Percentiles rank a stretch among this genome's conserved stretches.
Conservation (phyloP, 148 eudicot genomes). For the Salicornia ramosissima region DNA sequence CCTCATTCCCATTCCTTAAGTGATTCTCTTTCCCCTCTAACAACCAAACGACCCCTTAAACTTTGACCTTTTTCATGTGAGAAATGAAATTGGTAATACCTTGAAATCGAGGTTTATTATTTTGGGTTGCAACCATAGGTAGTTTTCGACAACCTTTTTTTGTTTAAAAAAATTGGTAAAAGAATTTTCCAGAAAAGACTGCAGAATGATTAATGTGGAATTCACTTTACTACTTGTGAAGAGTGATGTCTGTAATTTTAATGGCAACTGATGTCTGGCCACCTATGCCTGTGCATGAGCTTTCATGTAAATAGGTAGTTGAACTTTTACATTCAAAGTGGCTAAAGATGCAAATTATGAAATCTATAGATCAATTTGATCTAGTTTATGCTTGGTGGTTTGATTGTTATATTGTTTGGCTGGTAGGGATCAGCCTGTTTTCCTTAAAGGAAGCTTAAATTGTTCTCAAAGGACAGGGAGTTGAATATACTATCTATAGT, state of each 20-base stretch:
- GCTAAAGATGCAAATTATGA: not conserved
- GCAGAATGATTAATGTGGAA: not conserved
- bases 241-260: not conserved
- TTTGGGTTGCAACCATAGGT: no score
- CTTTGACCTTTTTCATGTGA: no score
- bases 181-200: no score
- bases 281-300: not conserved
- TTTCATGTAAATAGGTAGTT: not conserved
- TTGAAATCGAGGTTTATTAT: no score
- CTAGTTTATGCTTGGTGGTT: not conserved
- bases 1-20: no score
- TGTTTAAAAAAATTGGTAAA: no score
- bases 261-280: not conserved
- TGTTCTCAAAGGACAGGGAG: not conserved
- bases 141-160: no score
- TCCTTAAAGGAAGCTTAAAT: not conserved
- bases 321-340: not conserved
- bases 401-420: not conserved
- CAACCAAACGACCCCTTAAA: no score
- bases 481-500: not conserved
- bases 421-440: not conserved
- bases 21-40: no score
- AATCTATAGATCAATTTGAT: not conserved
- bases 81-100: no score
- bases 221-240: not conserved